These are phyloP conservation scores for Orbilia javanica DNA, from an alignment of 2,329 filamentous ascomycete genomes.

Conservation along the genomic window DNA sequence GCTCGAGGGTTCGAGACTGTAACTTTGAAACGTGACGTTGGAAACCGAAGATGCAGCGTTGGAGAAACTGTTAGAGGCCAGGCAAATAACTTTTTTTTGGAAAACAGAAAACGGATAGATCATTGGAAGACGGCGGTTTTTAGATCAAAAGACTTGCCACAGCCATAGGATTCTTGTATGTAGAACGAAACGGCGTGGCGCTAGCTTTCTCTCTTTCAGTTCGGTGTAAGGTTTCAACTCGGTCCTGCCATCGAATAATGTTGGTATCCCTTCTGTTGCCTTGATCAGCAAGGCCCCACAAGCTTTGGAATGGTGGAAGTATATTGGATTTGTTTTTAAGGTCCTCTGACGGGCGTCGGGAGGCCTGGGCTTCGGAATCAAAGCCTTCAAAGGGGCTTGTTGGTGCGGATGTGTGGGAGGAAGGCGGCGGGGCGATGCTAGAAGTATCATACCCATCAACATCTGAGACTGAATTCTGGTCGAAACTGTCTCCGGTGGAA, in stretches of 20 bases:
- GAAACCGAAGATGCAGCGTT: neutral
- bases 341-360: conserved; percentile 15
- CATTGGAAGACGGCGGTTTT: neutral
- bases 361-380: conserved; percentile 19
- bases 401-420: conserved; percentile 49
- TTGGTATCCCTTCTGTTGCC: conserved; percentile 25
- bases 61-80: neutral
- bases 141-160: conserved; percentile 30
- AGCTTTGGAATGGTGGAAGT: conserved; percentile 38
- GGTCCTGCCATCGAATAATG: conserved; percentile 22
- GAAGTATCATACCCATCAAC: conserved; percentile 52
- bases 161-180: conserved; percentile 44
- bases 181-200: neutral
- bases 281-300: conserved; percentile 32
- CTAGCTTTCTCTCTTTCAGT: neutral
- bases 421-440: conserved; percentile 41
- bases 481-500: conserved; percentile 30
- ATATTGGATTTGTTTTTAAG: conserved; percentile 16
- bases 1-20: neutral
- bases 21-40: neutral
- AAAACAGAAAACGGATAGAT: neutral
- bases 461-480: conserved; percentile 42
- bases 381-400: conserved; percentile 40
- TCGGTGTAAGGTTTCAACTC: conserved; percentile 9
- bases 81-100: conserved; percentile 17